phyloP scores from a whole-genome alignment of 1,284 basidiomycete genomes.

The Tilletia caries region DNA sequence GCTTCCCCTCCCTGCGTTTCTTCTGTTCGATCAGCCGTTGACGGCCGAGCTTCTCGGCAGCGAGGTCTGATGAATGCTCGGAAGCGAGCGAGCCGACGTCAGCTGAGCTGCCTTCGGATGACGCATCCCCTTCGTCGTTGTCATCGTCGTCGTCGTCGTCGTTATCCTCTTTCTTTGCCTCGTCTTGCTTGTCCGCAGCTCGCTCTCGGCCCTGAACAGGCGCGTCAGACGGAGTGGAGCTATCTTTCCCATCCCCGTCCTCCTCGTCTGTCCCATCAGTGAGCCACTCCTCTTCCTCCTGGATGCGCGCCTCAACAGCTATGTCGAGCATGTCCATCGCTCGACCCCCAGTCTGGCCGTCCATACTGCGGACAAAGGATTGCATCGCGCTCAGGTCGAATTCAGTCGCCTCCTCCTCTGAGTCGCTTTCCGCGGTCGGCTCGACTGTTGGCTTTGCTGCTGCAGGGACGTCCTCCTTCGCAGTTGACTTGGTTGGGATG shows the following conservation, averaged over 20 bases:
- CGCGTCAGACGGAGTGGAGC: too few relatives aligned
- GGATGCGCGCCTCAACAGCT: background rate
- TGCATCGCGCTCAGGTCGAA: conserved; percentile 12
- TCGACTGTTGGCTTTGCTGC: background rate
- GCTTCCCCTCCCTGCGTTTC: background rate
- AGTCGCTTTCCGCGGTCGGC: background rate
- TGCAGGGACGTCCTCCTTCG: too few relatives aligned
- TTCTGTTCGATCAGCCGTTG: conserved; percentile 8
- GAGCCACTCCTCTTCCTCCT: conserved; percentile 6
- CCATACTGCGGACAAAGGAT: conserved; percentile 11
- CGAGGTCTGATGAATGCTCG: background rate
- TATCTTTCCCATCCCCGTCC: background rate
- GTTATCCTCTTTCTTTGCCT: background rate
- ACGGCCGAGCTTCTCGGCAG: background rate
- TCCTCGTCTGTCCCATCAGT: background rate
- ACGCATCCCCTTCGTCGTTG: background rate
- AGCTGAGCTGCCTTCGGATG: conserved; percentile 1
- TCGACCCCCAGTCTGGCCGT: background rate
- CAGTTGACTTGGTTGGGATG: too few relatives aligned
- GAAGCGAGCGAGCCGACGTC: background rate
- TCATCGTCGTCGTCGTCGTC: background rate
- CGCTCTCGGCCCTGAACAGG: background rate
- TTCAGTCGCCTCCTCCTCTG: conserved; percentile 1
- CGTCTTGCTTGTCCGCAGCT: background rate
- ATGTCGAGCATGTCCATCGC: conserved; percentile 10